Base-by-base conservation (phyloP, 23 red algal species). In the Pyropia yezoensis region DNA sequence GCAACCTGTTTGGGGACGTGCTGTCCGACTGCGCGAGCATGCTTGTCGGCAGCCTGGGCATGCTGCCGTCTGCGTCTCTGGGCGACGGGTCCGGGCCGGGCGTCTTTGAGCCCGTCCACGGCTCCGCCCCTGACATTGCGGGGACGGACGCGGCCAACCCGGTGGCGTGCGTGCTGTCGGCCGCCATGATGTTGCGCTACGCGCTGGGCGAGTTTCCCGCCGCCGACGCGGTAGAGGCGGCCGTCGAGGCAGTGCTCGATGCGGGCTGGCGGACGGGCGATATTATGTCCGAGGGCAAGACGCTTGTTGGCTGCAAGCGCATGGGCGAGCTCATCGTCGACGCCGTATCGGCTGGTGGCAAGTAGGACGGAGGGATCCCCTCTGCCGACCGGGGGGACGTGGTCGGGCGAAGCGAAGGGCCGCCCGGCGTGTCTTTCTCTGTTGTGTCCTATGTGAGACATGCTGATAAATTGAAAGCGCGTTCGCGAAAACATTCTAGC, bases 1-100 rank as follows among this genome's bases (percentile, higher is more conserved):
- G 91, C 52, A 96, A 96, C 62, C 65, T 96, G 49, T 96, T 96
- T 69, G 91, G 91, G 33, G 91, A 96, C 52, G 89, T 96, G 73
- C 83, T 96, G 21, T 96, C 91, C 2, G 91, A 96, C 64, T 77
- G 81, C 27, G 82, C 91, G 19, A 78, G 69, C 20, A 96, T 89
- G 84, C 74, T 96, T 4, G 83, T 89, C 15, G 91, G 91, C 14
- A 84, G 77, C 18, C 66, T 96, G 45, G 91, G 91, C n/a, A 96
- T 96, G 91, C 68, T 96, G 18, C 91, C 91, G 23, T 82, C 74
- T 18, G 91, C 91, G 33, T 71, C 67, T 45, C 75, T 96, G 5
- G 91, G 91, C n/a, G 73, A 88, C 34, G 75, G 75, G 6, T 70
- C 79, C 17, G 74, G 70, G 26, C 91, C 91, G 17, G 91, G 83